Percentiles rank a stretch among this genome's conserved stretches.
Conservation (phyloP, 495 filamentous ascomycete species). For the Halenospora varia region DNA sequence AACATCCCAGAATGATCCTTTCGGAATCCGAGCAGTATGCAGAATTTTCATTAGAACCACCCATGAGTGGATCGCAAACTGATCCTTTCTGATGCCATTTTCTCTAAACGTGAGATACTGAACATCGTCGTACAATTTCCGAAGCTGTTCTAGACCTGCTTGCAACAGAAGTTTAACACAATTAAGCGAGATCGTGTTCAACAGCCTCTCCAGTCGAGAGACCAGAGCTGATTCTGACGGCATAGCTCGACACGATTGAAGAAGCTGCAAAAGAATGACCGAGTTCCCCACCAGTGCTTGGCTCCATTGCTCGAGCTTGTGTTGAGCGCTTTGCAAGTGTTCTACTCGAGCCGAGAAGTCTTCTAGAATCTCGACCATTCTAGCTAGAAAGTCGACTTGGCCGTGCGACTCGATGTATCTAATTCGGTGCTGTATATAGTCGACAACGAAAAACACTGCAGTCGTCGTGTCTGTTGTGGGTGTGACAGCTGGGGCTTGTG, state of each 20-base stretch:
- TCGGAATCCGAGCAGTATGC: constrained; percentile 38
- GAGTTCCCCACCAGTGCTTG: constrained; percentile 27
- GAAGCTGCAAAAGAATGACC: constrained; percentile 27
- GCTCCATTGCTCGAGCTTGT: constrained; percentile 15
- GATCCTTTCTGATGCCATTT: constrained; percentile 58
- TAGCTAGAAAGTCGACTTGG: constrained; percentile 35
- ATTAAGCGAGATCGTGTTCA: constrained; percentile 34
- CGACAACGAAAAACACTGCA: constrained; percentile 25
- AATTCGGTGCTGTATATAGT: constrained; percentile 32
- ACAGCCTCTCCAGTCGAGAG: constrained; percentile 35
- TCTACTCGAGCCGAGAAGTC: constrained; percentile 10
- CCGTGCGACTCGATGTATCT: constrained; percentile 27
- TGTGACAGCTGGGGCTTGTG: constrained; percentile 2
- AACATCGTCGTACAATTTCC: constrained; percentile 59
- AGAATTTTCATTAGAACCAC: constrained; percentile 62
- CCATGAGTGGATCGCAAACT: constrained; percentile 57
- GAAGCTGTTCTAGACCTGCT: constrained; percentile 48
- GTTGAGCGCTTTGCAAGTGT: not conserved
- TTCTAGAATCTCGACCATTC: constrained; percentile 40
- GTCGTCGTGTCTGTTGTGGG: constrained; percentile 19
- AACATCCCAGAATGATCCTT: constrained; percentile 54
- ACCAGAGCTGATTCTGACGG: constrained; percentile 26
- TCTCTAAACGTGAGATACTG: constrained; percentile 52
- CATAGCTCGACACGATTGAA: constrained; percentile 31
- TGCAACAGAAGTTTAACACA: constrained; percentile 39